phyloP scores from a whole-genome alignment of 768 basidiomycete genomes.

The Tricholoma hemisulphureum region DNA sequence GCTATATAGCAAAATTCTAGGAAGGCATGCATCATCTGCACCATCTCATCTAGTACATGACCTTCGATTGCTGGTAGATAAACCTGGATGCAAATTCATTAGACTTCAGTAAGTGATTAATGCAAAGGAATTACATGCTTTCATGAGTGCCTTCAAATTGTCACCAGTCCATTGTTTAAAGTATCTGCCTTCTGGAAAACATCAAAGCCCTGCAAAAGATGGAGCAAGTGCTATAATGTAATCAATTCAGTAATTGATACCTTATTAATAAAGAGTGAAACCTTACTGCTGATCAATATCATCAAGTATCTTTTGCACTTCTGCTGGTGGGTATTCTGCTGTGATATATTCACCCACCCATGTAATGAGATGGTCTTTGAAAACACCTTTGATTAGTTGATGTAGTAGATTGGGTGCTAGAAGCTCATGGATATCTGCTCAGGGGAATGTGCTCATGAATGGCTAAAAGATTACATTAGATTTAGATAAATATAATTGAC shows the following conservation, averaged over 20 bases:
- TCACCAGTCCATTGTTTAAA: no score
- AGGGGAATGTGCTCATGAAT: background rate
- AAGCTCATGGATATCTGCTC: background rate
- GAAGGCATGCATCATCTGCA: no score
- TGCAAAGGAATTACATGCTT: no score
- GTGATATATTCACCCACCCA: background rate
- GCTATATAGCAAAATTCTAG: no score
- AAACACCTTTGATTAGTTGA: background rate
- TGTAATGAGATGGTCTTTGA: background rate
- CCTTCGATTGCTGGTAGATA: no score
- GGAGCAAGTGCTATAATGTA: background rate
- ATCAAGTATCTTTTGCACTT: background rate
- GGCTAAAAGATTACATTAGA: constrained; percentile 1
- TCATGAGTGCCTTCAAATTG: no score
- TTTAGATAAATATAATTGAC: background rate
- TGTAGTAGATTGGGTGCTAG: background rate
- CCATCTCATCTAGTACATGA: no score
- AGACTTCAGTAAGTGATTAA: no score
- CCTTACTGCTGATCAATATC: no score
- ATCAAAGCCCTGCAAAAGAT: background rate
- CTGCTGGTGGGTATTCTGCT: background rate
- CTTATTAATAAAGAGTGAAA: background rate
- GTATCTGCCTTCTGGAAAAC: no score
- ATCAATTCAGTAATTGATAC: background rate
- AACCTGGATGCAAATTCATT: no score